Evolutionary conservation across 1,284 basidiomycete genomes (phyloP).

Genomic region (Tausonia pullulans): DNA sequence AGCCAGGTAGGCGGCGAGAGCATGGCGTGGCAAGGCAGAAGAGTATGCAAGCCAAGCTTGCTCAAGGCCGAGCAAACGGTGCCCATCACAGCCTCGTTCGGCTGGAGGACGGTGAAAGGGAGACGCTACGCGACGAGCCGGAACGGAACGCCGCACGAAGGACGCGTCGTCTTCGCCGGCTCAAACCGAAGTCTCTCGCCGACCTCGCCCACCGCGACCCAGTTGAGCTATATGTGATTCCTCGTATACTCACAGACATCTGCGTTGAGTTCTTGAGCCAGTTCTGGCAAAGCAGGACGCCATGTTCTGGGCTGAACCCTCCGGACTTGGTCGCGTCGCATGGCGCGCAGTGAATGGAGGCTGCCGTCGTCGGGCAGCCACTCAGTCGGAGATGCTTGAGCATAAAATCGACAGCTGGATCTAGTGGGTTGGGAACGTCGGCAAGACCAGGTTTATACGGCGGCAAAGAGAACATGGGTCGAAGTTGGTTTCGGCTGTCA

Average conservation of each 20-base stretch:
- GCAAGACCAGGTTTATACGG: background rate
- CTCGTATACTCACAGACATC: constrained; percentile 41
- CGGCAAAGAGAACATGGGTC: background rate
- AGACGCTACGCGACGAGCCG: too few species aligned
- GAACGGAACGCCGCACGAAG: too few species aligned
- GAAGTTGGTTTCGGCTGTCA: too few species aligned
- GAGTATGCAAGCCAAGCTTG: background rate
- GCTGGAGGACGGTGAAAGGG: too few species aligned
- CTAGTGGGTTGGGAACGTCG: constrained; percentile 35
- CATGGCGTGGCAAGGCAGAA: background rate
- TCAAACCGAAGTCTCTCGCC: background rate
- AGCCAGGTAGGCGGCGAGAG: background rate
- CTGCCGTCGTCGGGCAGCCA: constrained; percentile 51
- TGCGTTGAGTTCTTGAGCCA: constrained; percentile 69
- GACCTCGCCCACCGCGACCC: background rate
- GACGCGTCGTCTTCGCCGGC: background rate
- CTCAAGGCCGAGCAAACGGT: too few species aligned
- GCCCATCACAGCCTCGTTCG: too few species aligned
- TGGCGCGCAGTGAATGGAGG: constrained; percentile 68
- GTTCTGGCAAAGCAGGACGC: constrained; percentile 73
- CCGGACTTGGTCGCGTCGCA: constrained; percentile 64
- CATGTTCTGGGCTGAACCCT: constrained; percentile 67
- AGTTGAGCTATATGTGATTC: background rate
- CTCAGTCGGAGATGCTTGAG: constrained; percentile 64
- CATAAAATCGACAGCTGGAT: constrained; percentile 77